Base-by-base conservation (phyloP, 2,329 filamentous ascomycete genomes). In the Trichoderma sp. region DNA sequence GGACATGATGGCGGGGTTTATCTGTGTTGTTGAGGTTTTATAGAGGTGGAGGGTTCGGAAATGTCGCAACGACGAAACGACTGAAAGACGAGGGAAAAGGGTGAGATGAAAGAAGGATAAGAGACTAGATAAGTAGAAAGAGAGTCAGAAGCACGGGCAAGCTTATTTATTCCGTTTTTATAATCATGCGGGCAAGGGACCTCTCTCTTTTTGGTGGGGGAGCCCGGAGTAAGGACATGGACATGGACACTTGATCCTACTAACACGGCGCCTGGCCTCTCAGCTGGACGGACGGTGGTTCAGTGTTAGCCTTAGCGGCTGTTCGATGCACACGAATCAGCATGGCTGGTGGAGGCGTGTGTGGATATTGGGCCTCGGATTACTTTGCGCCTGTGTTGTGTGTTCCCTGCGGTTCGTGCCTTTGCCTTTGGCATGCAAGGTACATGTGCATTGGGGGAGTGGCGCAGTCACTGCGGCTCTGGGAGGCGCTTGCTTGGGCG, bases 1-100 rank as follows among this genome's bases (percentile, higher is more conserved):
- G 11, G 84, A 85, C 84, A 86, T 85, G 33, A 3, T 78, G 72
- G 59, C 21, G 50, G 71, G 59, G 41, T 27, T 41, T 6, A 12
- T 62, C 4, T 45, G 16, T 9, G 27, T 16, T 29, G 6, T 2
- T 18, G 21, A 50, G 27, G 27, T 62, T 35, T 53, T 53, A 53
- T 21, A 12, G 11, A 38, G 35, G 18, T n/a, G 45, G 45, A 11
- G n/a, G 45, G 45, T n/a, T 35, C 50, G 35, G 12, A 56, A 31
- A 65, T 64, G 41, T 72, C 59, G 35, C 38, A 38, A 38, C 6
- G 0, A 16, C 45, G 18, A 50, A 50, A n/a, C n/a, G n/a, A n/a
- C n/a, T n/a, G n/a, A n/a, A n/a, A n/a, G n/a, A n/a, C n/a, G n/a
- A n/a, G n/a, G n/a, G n/a, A n/a, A n/a, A n/a, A n/a, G n/a, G n/a